Base-by-base conservation (phyloP, 768 basidiomycete genomes). In the Tylopilus balloui region DNA sequence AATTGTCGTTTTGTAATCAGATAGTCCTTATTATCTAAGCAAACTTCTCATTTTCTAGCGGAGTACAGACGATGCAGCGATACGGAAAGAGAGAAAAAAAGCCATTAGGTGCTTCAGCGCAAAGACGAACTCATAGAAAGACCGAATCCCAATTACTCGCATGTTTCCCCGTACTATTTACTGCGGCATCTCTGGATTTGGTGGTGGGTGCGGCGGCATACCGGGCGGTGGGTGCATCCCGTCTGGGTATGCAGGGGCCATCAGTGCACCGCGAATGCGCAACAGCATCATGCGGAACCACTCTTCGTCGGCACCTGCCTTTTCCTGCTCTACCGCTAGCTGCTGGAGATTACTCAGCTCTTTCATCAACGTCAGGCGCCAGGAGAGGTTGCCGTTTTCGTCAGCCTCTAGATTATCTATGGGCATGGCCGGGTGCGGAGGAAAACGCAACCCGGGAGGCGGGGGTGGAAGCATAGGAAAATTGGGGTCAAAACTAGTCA, bases 221-320 rank as follows among this genome's bases (percentile, higher is more conserved):
- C 68, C 66, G 23, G 66, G 67, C 1, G 68, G 66, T 10, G 68
- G 68, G 42, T 65, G 71, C 65, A 71, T 66, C 17, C 66, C 71
- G 27, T 72, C 69, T 35, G 54, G 65, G 27, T 67, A 67, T 1
- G 71, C 65, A 44, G 69, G 66, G 4, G 72, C 79, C 79, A 89
- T 80, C 54, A 90, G 72, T 15, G 84, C 84, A 37, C 75, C 76
- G 47, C 89, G 75, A 36, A 91, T 81, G n/a, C 86, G 80, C 61
- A 87, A 75, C 9, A 90, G 62, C 88, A 92, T 91, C 79, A 87
- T 84, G 54, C 84, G 73, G 59, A 83, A 92, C 89, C 89, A 92
- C 53, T 92, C 89, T 38, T 80, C 81, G 43, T 88, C 87, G 3
- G 78, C 84, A 25, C 84, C 85, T 17, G 81, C 80, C 68, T 89